These are phyloP conservation scores for Lenzites betulinus DNA, from an alignment of 768 basidiomycete species.

Conservation along the genomic window DNA sequence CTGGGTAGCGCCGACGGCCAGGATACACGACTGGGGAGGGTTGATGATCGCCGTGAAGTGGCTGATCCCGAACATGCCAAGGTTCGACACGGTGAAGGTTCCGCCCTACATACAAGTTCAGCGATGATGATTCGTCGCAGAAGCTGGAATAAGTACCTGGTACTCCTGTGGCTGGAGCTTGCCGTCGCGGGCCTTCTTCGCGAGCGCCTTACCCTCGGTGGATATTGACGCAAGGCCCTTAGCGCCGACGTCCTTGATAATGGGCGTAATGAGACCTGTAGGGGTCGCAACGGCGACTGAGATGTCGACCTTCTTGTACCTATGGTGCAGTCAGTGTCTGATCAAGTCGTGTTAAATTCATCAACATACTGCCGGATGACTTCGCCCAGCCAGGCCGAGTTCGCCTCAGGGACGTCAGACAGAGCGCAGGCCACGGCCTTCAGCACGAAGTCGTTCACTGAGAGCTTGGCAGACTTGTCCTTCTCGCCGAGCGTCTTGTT, in stretches of 20 bases:
- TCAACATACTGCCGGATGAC: constrained; percentile 84
- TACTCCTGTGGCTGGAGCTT: constrained; percentile 95
- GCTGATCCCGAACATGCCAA: constrained; percentile 95
- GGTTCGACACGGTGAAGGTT: constrained; percentile 97
- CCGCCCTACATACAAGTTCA: constrained; percentile 63
- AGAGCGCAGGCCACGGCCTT: constrained; percentile 93
- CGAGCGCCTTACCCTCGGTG: constrained; percentile 86
- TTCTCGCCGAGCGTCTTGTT: constrained; percentile 86
- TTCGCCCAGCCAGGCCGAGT: constrained; percentile 97
- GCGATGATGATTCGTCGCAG: neutral
- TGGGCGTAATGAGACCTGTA: constrained; percentile 94
- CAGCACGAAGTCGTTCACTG: constrained; percentile 97
- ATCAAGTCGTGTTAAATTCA: neutral
- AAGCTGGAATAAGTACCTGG: constrained; percentile 63
- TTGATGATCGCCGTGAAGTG: constrained; percentile 99
- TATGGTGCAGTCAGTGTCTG: constrained; percentile 30
- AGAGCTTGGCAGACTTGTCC: constrained; percentile 90
- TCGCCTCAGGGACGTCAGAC: constrained; percentile 94
- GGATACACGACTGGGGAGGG: constrained; percentile 96
- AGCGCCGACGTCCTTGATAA: constrained; percentile 88
- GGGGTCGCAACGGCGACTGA: constrained; percentile 97
- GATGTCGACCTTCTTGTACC: constrained; percentile 97
- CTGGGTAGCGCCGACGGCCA: constrained; percentile 88
- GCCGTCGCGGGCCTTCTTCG: constrained; percentile 94
- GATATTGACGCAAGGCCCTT: constrained; percentile 95